phyloP scores from a whole-genome alignment of 2,329 filamentous ascomycete species.

The Biscogniauxia sp. region DNA sequence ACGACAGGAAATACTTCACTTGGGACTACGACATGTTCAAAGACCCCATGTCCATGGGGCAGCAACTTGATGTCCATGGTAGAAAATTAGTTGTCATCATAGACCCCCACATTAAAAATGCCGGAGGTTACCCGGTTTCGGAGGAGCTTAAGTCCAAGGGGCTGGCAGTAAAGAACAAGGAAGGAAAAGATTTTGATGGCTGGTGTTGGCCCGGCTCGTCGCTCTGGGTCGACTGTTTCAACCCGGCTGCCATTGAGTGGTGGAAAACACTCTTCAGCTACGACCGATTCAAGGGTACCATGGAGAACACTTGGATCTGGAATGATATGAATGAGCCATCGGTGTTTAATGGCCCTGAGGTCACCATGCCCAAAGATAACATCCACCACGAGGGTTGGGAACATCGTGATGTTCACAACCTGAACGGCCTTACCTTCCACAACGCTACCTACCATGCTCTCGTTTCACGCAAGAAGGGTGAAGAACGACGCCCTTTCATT shows the following conservation, averaged over 20 bases:
- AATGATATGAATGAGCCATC: conserved; percentile 99
- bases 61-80: conserved; percentile 80
- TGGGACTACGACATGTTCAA: conserved; percentile 90
- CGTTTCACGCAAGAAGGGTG: conserved; percentile 79
- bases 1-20: conserved; percentile 97
- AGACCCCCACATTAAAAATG: conserved; percentile 97
- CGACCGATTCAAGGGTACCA: conserved; percentile 79
- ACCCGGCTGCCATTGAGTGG: conserved; percentile 86
- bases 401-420: conserved; percentile 92
- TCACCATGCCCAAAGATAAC: conserved; percentile 98
- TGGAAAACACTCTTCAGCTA: conserved; percentile 90
- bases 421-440: conserved; percentile 93
- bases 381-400: conserved; percentile 90
- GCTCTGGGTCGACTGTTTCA: conserved; percentile 95
- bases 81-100: conserved; percentile 93
- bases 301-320: conserved; percentile 90
- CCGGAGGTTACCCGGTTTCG: conserved; percentile 70
- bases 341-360: conserved; percentile 97
- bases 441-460: conserved; percentile 90
- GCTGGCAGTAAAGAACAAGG: conserved; percentile 85
- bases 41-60: conserved; percentile 81
- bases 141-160: conserved; percentile 82
- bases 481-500: conserved; percentile 82
- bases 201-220: conserved; percentile 99
- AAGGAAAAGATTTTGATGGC: conserved; percentile 83